Evolutionary conservation across 139 green algal genomes (phyloP).

Genomic region (Chlorella sp.): DNA sequence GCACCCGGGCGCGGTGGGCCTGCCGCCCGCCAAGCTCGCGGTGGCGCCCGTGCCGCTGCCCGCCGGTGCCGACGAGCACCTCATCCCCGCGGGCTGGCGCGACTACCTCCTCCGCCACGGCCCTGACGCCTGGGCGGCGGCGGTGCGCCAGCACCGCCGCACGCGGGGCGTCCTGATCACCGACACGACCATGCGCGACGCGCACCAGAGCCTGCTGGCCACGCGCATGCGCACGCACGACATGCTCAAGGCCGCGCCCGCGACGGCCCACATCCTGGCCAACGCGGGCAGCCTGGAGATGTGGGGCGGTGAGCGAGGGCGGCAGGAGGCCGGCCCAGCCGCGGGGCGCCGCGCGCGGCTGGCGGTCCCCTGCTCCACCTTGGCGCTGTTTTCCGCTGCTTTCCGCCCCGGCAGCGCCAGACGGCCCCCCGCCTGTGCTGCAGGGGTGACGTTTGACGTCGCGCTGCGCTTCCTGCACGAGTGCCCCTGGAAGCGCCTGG

Average conservation of each 20-base stretch:
- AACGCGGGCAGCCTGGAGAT: slow-evolving; percentile 84
- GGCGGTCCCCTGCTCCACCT: no score
- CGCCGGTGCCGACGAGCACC: slow-evolving; percentile 25
- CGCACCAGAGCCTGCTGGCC: slow-evolving; percentile 88
- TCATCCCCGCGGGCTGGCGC: slow-evolving; percentile 67
- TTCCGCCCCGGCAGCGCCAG: no score
- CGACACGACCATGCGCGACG: slow-evolving; percentile 93
- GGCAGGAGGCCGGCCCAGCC: no score
- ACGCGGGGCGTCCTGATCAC: slow-evolving; percentile 81
- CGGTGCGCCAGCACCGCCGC: slow-evolving; percentile 72
- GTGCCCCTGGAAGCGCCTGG: slow-evolving; percentile 89
- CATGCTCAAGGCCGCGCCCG: slow-evolving; percentile 76
- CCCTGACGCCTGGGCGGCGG: slow-evolving; percentile 83
- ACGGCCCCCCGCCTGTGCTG: no score
- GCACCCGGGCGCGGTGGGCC: slow-evolving; percentile 80
- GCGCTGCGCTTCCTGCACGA: slow-evolving; percentile 91
- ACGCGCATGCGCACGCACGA: slow-evolving; percentile 78
- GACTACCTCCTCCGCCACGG: slow-evolving; percentile 74
- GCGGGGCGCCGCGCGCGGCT: no score
- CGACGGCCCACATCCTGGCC: slow-evolving; percentile 71
- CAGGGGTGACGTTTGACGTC: slow-evolving; percentile 96
- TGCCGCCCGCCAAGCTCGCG: slow-evolving; percentile 47
- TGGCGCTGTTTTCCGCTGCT: no score
- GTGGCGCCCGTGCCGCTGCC: slow-evolving; percentile 48
- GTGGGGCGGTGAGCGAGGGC: slow-evolving; percentile 94